Evolutionary conservation across 2,329 filamentous ascomycete genomes (phyloP), one percentile per base, ranked within the genome.

Genomic region (Fusarium keratoplasticum): DNA sequence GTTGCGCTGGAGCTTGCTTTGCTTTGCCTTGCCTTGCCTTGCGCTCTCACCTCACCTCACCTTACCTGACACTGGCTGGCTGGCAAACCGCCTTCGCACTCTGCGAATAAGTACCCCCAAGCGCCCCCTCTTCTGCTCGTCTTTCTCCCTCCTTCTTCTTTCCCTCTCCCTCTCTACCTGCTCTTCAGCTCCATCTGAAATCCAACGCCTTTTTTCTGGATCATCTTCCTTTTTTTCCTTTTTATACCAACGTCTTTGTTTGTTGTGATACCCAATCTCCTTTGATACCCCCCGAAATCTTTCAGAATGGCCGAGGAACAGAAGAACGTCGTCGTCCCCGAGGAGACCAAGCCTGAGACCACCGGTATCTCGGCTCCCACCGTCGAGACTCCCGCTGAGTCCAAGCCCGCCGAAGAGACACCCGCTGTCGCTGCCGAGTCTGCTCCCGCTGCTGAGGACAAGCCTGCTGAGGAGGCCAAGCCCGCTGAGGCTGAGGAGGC

Each of bases 271-370:
- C 86, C 86, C 86, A 82, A 74, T 76, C 70, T 78, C 80, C 81
- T 83, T 82, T 81, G 79, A 82, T 80, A 84, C 82, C 80, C 78
- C 72, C 81, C 82, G 81, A 80, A 80, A 81, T 82, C 80, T 81
- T 81, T 83, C 86, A 89, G 80, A 88, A 94, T 94, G 92, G 91
- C 93, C 86, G 92, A 94, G 81, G 87, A 87, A 84, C 89, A 91
- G 84, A 94, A 95, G 87, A 89, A 91, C 82, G 87, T 89, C 79
- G 91, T 91, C 83, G 86, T 87, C 83, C 82, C 87, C 76, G 79
- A 83, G 81, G 89, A 90, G 76, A 83, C 86, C 76, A 85, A 85
- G 85, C 82, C 85, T 69, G 82, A 82, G 71, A 77, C 78, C 64
- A 73, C 73, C 54, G 71, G 63, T 33, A 68, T 81, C 74, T 83